Base-by-base conservation (phyloP, 257 asterid genomes). In the Solanum tacnaense region DNA sequence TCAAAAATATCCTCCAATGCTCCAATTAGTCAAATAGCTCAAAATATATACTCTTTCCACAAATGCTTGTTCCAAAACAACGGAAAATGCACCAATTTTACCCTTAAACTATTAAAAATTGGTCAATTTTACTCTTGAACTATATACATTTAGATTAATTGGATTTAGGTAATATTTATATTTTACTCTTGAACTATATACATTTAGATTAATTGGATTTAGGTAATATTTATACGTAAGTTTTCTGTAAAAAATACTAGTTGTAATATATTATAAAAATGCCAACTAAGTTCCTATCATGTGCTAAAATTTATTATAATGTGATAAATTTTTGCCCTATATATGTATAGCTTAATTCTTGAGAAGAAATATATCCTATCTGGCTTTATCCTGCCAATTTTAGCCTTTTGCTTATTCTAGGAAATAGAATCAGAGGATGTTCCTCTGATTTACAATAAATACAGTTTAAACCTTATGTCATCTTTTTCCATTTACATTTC, bases 331-430 rank as follows among this genome's bases (percentile, higher is more conserved):
- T 73, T 18, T 73, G 6, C 49, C 62, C 62, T 52, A 16, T 3
- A 7, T 10, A 35, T 34, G n/a, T 34, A 73, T 35, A 21, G 12
- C 29, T 20, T 73, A 35, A 35, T 35, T 74, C 1, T 35, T 74
- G 18, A 25, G 82, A 82, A 91, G 91, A 94, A 93, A 88, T 91
- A 94, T 91, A 89, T 92, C 92, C 96, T 87, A 93, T 89, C 95
- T 92, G 91, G 90, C 92, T 39, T 94, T 89, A 91, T 91, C 90
- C 93, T 92, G 93, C 94, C 91, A 92, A 89, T 85, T 62, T 83
- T 86, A 93, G 82, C 94, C 91, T 87, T 90, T 90, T 89, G 83
- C 93, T 90, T 86, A 86, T 90, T 91, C 58, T 56, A 65, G 97
- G 93, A 88, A 95, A 91, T 89, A 82, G 88, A 90, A 91, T 89